Evolutionary conservation across 768 basidiomycete genomes (phyloP), one percentile per base, ranked within the genome.

Genomic region (Hemileccinum rubropunctum): DNA sequence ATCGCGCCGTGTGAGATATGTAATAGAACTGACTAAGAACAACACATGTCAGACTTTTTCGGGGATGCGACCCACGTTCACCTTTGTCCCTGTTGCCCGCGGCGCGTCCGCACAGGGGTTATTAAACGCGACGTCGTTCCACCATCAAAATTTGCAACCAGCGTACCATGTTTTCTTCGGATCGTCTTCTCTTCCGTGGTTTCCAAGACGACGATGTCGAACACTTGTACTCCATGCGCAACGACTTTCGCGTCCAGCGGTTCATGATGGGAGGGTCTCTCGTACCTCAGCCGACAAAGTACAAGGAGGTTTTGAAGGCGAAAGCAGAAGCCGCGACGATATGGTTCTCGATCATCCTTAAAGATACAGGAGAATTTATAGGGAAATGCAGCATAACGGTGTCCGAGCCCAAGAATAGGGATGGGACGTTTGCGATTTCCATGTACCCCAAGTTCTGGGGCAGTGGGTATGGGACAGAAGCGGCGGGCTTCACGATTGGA

Each of bases 401-500:
- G 26, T 30, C 41, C 12, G 50, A 57, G 35, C 54, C 56, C 17
- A 62, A 62, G 58, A 58, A 70, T 37, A 53, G 64, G 51, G 53
- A 65, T 54, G 66, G 60, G 43, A 40, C 34, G 5, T 55, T 65
- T 35, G 54, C 54, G 11, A 63, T 69, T 15, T 51, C 54, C 21
- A 32, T 59, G 44, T 60, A 44, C 30, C 45, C 40, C 33, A 40
- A 26, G 60, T 66, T 51, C 49, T 71, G 70, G 69, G 58, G 59
- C 0, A 65, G 65, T 20, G 70, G 73, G 6, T 72, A 68, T 45
- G 68, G 71, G 13, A 65, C 55, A 36, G 69, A 75, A 45, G 62
- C 70, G 4, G 62, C 65, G 13, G 60, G 50, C 7, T 73, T 69
- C 53, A 54, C n/a, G n/a, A n/a, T n/a, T n/a, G n/a, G 68, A 45